Base-by-base conservation (phyloP, 1,139 yeast species). In the Tardiomyces depauwii region DNA sequence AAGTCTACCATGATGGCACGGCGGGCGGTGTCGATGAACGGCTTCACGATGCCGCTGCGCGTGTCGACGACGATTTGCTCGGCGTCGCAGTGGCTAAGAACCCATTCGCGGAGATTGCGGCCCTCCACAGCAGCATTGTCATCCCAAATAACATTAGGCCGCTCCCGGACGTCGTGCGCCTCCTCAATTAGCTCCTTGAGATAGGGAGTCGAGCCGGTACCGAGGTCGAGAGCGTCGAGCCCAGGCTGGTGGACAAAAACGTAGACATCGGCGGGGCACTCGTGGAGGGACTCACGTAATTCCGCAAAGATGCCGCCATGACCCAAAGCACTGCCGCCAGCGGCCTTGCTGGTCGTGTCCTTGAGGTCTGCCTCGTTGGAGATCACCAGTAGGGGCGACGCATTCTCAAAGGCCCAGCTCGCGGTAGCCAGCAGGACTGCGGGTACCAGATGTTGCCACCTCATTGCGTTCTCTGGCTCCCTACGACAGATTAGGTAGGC, bases 201-300 rank as follows among this genome's bases (percentile, higher is more conserved):
- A 28, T 47, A 47, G 28, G 59, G 59, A 53, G 52, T 55, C 40
- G 44, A 56, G 49, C 48, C 41, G 32, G 46, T 47, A 19, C 54
- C 53, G 32, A 67, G 46, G 51, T 65, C 67, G 23, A 64, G 53
- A 41, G 60, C 61, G 40, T 55, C 57, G 39, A 63, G 57, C 16
- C 63, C 62, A 18, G 65, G 65, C 51, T 67, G 67, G 47, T 56
- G 53, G 28, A 67, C 65, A 39, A 68, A 53, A 39, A 68, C 54
- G 50, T 65, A 68, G 12, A 67, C 61, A 51, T 65, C 67, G 48
- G 65, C 65, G 7, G 56, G 53, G 52, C 71, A 65, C 14, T 51
- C 54, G 14, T 53, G 48, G 27, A 60, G 49, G 16, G 59, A 53
- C 42, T 52, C 10, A 3, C 36, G 36, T 11, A 30, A 12, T 5